These are phyloP conservation scores for Cantharellus cinnabarinus DNA, from an alignment of 768 basidiomycete species.

Conservation along the genomic window DNA sequence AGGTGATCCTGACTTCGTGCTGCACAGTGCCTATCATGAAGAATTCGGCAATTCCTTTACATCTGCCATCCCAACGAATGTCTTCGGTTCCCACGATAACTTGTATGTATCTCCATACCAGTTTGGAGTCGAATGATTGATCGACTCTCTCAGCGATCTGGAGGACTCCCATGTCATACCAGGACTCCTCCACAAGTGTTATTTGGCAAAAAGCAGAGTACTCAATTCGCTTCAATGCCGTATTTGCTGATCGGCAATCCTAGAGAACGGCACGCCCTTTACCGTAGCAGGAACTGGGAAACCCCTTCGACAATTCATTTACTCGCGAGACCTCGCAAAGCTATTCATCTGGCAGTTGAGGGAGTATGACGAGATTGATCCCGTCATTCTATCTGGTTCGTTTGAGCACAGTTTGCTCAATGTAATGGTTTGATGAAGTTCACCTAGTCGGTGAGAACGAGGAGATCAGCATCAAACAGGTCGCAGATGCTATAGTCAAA, in stretches of 20 bases:
- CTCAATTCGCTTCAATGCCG: background rate
- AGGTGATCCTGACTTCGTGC: background rate
- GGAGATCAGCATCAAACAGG: slow-evolving; percentile 80
- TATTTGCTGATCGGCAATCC: background rate
- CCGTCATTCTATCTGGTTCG: slow-evolving; percentile 73
- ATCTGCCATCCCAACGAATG: slow-evolving; percentile 89
- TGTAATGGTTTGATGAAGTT: background rate
- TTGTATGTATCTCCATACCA: slow-evolving; percentile 30
- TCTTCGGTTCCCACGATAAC: slow-evolving; percentile 92
- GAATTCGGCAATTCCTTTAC: slow-evolving; percentile 91
- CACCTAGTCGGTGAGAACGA: slow-evolving; percentile 69
- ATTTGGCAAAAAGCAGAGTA: slow-evolving; percentile 59
- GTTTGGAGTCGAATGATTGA: background rate
- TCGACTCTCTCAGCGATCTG: slow-evolving; percentile 39
- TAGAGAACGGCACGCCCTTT: slow-evolving; percentile 70
- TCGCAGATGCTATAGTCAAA: slow-evolving; percentile 79
- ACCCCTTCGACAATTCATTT: slow-evolving; percentile 93
- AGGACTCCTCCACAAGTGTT: slow-evolving; percentile 81
- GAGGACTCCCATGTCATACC: slow-evolving; percentile 90
- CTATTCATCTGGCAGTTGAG: slow-evolving; percentile 84
- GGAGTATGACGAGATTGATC: slow-evolving; percentile 83
- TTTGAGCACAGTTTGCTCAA: background rate
- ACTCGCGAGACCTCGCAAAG: slow-evolving; percentile 88
- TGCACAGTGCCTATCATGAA: slow-evolving; percentile 73
- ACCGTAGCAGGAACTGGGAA: slow-evolving; percentile 77